phyloP scores from a whole-genome alignment of 1,284 basidiomycete species.

The Ceratobasidium sp. region DNA sequence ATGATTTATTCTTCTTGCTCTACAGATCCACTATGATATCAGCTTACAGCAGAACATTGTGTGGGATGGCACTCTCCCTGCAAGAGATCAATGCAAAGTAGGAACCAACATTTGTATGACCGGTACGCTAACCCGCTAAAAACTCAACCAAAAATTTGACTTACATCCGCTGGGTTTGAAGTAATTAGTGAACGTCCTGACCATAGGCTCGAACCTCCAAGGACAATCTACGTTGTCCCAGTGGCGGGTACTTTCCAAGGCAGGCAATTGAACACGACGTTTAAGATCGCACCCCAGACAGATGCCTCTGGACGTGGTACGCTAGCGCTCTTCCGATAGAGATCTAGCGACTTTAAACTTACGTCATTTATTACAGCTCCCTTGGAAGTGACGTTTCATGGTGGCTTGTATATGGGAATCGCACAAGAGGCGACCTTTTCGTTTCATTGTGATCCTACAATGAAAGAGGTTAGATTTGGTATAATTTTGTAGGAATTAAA shows the following conservation, averaged over 20 bases:
- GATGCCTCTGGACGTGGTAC: constrained; percentile 5
- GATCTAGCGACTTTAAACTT: not conserved
- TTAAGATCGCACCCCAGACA: not conserved
- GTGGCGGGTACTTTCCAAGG: constrained; percentile 33
- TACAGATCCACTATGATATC: constrained; percentile 39
- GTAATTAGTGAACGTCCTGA: constrained; percentile 41
- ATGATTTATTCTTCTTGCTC: not conserved
- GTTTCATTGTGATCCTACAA: constrained; percentile 27
- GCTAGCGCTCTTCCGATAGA: not conserved
- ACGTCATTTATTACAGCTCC: constrained; percentile 3
- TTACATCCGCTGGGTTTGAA: not conserved
- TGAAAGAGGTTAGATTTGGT: constrained; percentile 1
- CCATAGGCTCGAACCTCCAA: constrained; percentile 37
- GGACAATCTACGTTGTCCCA: constrained; percentile 37
- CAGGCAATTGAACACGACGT: constrained; percentile 27
- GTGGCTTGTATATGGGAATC: constrained; percentile 38
- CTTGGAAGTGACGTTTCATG: constrained; percentile 21
- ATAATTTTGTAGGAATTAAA: not conserved
- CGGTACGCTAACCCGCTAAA: not conserved
- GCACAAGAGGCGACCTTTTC: constrained; percentile 33
- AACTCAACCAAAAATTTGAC: not conserved
- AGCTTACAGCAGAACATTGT: not conserved
- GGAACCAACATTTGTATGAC: constrained; percentile 42
- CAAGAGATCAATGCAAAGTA: constrained; percentile 33
- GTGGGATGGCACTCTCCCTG: constrained; percentile 43